These are phyloP conservation scores for Capronia americana DNA, from an alignment of 2,329 filamentous ascomycete genomes.

Conservation along the genomic window DNA sequence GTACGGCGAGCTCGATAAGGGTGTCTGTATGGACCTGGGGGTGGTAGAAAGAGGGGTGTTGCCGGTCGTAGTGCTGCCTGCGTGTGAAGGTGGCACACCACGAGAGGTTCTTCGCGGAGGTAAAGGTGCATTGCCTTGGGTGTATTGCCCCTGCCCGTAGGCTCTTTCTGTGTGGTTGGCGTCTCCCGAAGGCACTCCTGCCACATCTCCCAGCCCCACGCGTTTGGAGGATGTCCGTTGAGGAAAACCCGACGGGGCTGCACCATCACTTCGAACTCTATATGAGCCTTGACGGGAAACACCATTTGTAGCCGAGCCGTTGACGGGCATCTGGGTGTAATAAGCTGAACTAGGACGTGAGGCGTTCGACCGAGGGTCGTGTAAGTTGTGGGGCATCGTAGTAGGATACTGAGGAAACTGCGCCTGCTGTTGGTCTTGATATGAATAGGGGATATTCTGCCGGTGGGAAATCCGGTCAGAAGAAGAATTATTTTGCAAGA, in stretches of 20 bases:
- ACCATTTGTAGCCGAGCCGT: conserved; percentile 45
- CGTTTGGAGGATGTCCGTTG: conserved; percentile 68
- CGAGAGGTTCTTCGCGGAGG: conserved; percentile 80
- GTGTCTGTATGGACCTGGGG: conserved; percentile 41
- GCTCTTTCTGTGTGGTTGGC: conserved; percentile 71
- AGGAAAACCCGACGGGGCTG: conserved; percentile 61
- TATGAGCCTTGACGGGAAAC: conserved; percentile 53
- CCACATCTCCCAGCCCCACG: conserved; percentile 58
- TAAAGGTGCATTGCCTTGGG: conserved; percentile 65
- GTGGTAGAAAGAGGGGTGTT: conserved; percentile 39
- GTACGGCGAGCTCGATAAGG: conserved; percentile 56
- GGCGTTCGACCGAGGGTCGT: conserved; percentile 46
- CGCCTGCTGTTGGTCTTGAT: conserved; percentile 53
- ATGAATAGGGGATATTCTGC: conserved; percentile 52
- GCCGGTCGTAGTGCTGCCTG: conserved; percentile 32
- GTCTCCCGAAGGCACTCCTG: conserved; percentile 70
- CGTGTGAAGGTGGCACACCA: conserved; percentile 64
- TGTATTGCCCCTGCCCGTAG: conserved; percentile 68
- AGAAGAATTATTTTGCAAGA: conserved; percentile 27
- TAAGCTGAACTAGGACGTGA: conserved; percentile 56
- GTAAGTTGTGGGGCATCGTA: conserved; percentile 51
- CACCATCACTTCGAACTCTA: conserved; percentile 65
- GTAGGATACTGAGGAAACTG: conserved; percentile 53
- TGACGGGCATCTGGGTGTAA: conserved; percentile 53
- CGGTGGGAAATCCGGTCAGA: conserved; percentile 40